Conservation (phyloP, 768 basidiomycete species). For the Galerina marginata region DNA sequence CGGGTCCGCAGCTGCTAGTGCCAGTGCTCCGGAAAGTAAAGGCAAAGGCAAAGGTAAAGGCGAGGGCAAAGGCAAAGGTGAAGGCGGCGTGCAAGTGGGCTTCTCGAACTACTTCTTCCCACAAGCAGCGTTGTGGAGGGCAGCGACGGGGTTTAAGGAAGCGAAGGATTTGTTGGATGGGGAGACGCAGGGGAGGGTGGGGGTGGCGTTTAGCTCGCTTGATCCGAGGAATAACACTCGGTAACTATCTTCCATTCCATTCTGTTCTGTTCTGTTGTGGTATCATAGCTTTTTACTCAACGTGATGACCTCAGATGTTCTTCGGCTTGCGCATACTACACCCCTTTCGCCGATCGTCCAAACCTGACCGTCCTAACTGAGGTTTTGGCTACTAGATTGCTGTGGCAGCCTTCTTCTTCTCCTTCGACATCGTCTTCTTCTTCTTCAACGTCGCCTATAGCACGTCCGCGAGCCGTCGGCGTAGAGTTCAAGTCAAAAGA, state of each 20-base stretch:
- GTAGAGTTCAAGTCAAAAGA: conserved; percentile 10
- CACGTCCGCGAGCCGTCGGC: conserved; percentile 12
- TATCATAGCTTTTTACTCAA: background rate
- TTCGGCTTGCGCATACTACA: conserved; percentile 36
- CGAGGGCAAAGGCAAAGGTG: background rate
- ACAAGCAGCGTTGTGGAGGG: conserved; percentile 32
- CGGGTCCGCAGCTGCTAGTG: no score
- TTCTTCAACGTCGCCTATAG: no score
- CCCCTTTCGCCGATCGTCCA: conserved; percentile 31
- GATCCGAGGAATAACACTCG: conserved; percentile 38
- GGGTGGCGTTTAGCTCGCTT: conserved; percentile 33
- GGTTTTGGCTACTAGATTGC: conserved; percentile 58
- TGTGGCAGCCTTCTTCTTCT: conserved; percentile 37
- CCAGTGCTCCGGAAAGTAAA: background rate
- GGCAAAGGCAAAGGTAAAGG: no score
- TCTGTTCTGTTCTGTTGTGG: no score
- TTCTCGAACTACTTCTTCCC: conserved; percentile 38
- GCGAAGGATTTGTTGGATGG: conserved; percentile 34
- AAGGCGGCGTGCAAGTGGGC: conserved; percentile 35
- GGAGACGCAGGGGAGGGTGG: conserved; percentile 29
- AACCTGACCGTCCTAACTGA: conserved; percentile 64
- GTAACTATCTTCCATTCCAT: conserved; percentile 4
- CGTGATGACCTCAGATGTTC: conserved; percentile 24
- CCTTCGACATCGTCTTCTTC: no score
- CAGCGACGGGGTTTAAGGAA: conserved; percentile 22